Evolutionary conservation across 2,329 filamentous ascomycete genomes (phyloP), one percentile per base, ranked within the genome.

Genomic region (Colletotrichum lentis): DNA sequence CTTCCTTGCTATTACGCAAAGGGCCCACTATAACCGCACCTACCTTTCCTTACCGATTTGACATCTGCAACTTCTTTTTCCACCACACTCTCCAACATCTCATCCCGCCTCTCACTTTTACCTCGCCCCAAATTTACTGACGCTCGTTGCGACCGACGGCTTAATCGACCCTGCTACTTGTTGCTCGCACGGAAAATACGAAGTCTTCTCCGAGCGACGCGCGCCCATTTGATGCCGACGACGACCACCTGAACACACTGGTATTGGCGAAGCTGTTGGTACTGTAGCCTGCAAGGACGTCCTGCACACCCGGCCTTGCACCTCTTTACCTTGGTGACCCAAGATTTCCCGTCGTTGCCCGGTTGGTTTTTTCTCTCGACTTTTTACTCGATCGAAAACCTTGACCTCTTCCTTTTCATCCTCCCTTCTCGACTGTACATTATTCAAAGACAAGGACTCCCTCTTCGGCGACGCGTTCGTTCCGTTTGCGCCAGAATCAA

Each of bases 301-400:
- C 78, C 78, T 81, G 79, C 79, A 81, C 80, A 81, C 80, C 73
- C 77, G 77, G 76, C 76, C 76, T 75, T 68, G 75, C 72, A 77
- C 73, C 71, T 70, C 71, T 69, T 55, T 66, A 60, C 52, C 66
- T 65, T 37, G 39, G 71, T 64, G 64, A 59, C 64, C 70, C 62
- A 67, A 61, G 65, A 62, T 69, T 58, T 60, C 43, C 39, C 46
- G 62, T 59, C 59, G 49, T 57, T 46, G 5, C 53, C 64, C 59
- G 53, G 53, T 44, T 24, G 20, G 35, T 53, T 54, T 69, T 37
- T 46, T 37, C 31, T 7, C 8, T 44, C 43, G 10, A 58, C 63
- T 31, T 62, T 24, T 43, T 11, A n/a, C 22, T 27, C 10, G 20
- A 31, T 52, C 27, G 22, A 3, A 55, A 46, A 67, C 41, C 31